Evolutionary conservation across 2,329 filamentous ascomycete species (phyloP).

Genomic region (Penicillium sp.): DNA sequence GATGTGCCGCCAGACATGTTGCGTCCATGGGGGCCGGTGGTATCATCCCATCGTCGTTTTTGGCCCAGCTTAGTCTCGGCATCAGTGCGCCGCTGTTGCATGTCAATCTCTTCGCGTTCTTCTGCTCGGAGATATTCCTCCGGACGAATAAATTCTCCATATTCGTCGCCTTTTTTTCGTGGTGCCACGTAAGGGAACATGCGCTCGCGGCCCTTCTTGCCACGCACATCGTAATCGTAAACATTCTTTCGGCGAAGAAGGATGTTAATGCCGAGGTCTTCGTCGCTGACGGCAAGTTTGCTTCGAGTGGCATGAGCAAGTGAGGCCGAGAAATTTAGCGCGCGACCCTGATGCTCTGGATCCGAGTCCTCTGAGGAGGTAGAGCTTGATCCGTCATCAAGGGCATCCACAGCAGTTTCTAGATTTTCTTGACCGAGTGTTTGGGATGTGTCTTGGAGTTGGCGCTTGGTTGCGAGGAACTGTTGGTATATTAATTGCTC

Average conservation of each 20-base stretch:
- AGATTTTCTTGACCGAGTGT: conserved; percentile 65
- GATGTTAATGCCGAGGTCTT: conserved; percentile 88
- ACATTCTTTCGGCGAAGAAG: conserved; percentile 83
- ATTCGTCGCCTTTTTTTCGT: conserved; percentile 79
- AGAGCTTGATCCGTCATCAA: conserved; percentile 78
- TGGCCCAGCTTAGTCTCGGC: conserved; percentile 72
- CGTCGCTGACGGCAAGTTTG: conserved; percentile 81
- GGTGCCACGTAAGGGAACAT: conserved; percentile 86
- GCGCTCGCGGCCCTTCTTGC: conserved; percentile 87
- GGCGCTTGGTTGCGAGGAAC: conserved; percentile 83
- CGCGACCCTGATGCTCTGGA: conserved; percentile 84
- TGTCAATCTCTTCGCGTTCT: conserved; percentile 75
- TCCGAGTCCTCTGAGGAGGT: conserved; percentile 89
- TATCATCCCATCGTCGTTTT: conserved; percentile 91
- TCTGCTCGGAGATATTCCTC: conserved; percentile 93
- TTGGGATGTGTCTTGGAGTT: conserved; percentile 79
- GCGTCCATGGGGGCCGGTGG: conserved; percentile 43
- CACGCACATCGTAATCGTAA: conserved; percentile 89
- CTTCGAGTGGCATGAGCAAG: conserved; percentile 80
- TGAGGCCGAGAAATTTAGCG: conserved; percentile 82
- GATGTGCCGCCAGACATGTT: conserved; percentile 41
- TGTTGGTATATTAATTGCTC: conserved; percentile 85
- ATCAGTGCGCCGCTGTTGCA: conserved; percentile 55
- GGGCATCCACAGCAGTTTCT: conserved; percentile 69
- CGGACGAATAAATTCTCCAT: conserved; percentile 87